Evolutionary conservation across 2,329 filamentous ascomycete genomes (phyloP), one percentile per base, ranked within the genome.

Genomic region (Cladosporium sp.): DNA sequence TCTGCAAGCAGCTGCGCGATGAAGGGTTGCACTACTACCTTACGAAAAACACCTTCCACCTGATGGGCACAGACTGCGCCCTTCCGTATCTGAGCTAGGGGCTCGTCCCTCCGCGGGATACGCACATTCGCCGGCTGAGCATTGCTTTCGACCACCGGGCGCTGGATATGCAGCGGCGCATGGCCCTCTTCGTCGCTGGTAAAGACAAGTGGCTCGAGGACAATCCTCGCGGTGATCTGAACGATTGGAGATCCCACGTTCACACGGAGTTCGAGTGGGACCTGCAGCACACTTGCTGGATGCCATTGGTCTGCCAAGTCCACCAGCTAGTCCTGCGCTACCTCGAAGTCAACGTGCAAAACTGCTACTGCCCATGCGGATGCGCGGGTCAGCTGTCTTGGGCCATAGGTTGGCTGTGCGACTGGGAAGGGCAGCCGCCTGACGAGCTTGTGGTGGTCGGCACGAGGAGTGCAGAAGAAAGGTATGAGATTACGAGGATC

Each of bases 1-100:
- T 75, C 36, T 67, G 59, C 60, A 67, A 64, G 49, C 72, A 75
- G 57, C 65, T 77, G 0, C 66, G 68, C 1, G 63, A 66, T 17
- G 62, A 69, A 32, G 63, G 74, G 0, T 44, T 57, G 45, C 45
- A 57, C 36, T 37, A 57, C 47, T 57, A 51, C 55, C 48, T 57
- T 19, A 34, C 55, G 5, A 36, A 35, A 17, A 57, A 57, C 47
- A 57, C 36, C 13, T 57, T 57, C 47, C 40, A 57, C 55, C 34
- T 57, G 37, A 49, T 51, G 55, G 55, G 55, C 55, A 3, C 13
- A 9, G 55, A 57, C 25, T 35, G 20, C 36, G 45, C 45, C 13
- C 47, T 57, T n/a, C 55, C 55, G 28, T 57, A 57, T 19, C 37
- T 51, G 55, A 51, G 48, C 45, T 57, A 57, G 45, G 55, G 55